Conservation (phyloP, 2,329 filamentous ascomycete genomes). For the Geoglossum cookeanum region DNA sequence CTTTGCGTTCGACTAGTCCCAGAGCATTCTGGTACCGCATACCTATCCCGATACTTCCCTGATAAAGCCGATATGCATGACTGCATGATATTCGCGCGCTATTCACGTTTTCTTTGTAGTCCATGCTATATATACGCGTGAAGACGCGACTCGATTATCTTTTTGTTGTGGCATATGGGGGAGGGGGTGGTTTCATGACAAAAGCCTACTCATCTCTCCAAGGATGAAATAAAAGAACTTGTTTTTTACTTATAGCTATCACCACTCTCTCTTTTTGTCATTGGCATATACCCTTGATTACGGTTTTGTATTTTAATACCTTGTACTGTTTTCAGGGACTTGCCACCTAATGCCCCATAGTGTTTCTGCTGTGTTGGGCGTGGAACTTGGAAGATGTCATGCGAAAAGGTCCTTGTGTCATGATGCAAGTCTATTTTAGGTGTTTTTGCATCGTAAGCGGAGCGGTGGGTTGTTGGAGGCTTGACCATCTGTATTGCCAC, state of each 20-base stretch:
- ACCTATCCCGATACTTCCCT: background rate
- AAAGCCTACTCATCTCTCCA: background rate
- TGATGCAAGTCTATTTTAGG: background rate
- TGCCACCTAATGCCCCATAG: background rate
- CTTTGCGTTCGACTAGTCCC: background rate
- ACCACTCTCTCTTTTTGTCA: background rate
- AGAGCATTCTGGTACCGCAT: background rate
- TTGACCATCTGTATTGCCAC: constrained; percentile 1
- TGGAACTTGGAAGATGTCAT: background rate
- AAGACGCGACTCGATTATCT: background rate
- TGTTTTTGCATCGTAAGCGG: constrained; percentile 1
- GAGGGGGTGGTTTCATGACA: background rate
- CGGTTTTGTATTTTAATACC: background rate
- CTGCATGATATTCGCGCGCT: background rate
- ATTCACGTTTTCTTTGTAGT: background rate
- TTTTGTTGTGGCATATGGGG: background rate
- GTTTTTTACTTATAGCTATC: background rate
- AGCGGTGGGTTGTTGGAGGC: background rate
- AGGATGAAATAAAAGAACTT: background rate
- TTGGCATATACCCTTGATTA: background rate
- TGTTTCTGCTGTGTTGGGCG: background rate
- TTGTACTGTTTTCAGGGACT: background rate
- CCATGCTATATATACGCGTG: background rate
- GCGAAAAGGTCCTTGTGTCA: background rate
- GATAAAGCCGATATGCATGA: background rate